Conservation (phyloP, 805 yeast species). For the Metschnikowia borealis region DNA sequence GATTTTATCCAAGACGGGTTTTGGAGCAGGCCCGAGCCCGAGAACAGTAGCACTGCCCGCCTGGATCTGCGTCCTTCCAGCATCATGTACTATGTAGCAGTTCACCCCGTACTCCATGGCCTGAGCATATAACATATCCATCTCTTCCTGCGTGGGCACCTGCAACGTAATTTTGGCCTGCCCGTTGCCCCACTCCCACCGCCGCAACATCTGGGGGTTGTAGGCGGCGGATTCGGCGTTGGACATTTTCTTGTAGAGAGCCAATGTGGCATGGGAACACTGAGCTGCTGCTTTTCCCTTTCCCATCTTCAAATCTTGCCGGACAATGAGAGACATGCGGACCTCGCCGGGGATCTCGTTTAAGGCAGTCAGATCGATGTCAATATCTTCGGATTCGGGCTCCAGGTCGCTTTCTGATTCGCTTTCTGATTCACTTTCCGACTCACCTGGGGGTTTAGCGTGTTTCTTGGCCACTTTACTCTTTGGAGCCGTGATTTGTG, state of each 20-base stretch:
- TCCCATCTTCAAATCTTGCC: slow-evolving; percentile 87
- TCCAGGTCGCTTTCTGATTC: neutral
- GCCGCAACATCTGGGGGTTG: slow-evolving; percentile 57
- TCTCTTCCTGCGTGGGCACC: slow-evolving; percentile 60
- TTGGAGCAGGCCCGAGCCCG: slow-evolving; percentile 98
- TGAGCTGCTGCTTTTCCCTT: slow-evolving; percentile 98
- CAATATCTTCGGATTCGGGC: slow-evolving; percentile 40
- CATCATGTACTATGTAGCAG: slow-evolving; percentile 83
- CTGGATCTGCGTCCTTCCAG: slow-evolving; percentile 95
- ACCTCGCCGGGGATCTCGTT: slow-evolving; percentile 76
- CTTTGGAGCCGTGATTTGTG: neutral
- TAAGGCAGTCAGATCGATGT: slow-evolving; percentile 55
- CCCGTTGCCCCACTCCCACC: slow-evolving; percentile 78
- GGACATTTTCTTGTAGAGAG: slow-evolving; percentile 70
- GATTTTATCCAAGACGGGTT: slow-evolving; percentile 68
- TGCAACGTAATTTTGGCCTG: slow-evolving; percentile 93
- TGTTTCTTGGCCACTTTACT: neutral
- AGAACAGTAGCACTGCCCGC: slow-evolving; percentile 94
- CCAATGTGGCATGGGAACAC: slow-evolving; percentile 95
- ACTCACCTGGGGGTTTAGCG: neutral
- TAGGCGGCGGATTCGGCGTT: slow-evolving; percentile 48
- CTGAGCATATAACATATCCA: slow-evolving; percentile 73
- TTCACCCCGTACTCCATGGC: slow-evolving; percentile 79
- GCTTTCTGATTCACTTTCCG: neutral
- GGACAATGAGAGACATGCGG: slow-evolving; percentile 80